Evolutionary conservation across 2,329 filamentous ascomycete genomes (phyloP).

Genomic region (Fusarium lyarnte): DNA sequence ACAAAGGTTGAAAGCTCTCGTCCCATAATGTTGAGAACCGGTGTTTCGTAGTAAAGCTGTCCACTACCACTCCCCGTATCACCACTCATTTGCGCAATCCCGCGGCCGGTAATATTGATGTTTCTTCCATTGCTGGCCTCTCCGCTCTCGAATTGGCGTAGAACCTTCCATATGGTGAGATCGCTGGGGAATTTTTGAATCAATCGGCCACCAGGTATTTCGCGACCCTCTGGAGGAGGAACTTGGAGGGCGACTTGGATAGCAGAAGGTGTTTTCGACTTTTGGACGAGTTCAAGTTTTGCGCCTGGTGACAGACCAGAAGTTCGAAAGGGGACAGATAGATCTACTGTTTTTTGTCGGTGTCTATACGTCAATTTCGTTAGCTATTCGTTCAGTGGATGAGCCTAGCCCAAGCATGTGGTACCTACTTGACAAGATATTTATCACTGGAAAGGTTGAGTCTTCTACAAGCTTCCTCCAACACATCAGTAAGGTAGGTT

Average conservation of each 20-base stretch:
- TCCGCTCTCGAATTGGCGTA: conserved; percentile 89
- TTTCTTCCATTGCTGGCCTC: conserved; percentile 67
- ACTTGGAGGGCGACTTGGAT: conserved; percentile 91
- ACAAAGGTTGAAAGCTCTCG: conserved; percentile 79
- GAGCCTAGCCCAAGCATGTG: not conserved
- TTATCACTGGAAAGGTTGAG: conserved; percentile 77
- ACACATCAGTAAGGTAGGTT: conserved; percentile 84
- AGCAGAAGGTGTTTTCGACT: conserved; percentile 84
- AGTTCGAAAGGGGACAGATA: conserved; percentile 84
- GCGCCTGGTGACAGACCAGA: conserved; percentile 86
- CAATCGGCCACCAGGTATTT: conserved; percentile 72
- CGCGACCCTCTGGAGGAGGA: conserved; percentile 73
- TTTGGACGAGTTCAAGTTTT: conserved; percentile 89
- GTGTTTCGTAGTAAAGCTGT: conserved; percentile 87
- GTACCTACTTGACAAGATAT: conserved; percentile 79
- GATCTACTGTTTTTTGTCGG: conserved; percentile 85
- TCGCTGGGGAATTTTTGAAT: conserved; percentile 89
- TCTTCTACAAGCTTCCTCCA: conserved; percentile 88
- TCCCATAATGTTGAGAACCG: conserved; percentile 84
- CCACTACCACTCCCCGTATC: conserved; percentile 69
- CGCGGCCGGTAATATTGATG: conserved; percentile 86
- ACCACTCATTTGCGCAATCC: conserved; percentile 69
- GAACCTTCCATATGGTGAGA: conserved; percentile 86
- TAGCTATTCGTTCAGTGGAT: not conserved
- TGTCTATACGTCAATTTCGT: conserved; percentile 59